Conservation (phyloP, 352 stramenopile genomes). For the Phytopythium boreale region DNA sequence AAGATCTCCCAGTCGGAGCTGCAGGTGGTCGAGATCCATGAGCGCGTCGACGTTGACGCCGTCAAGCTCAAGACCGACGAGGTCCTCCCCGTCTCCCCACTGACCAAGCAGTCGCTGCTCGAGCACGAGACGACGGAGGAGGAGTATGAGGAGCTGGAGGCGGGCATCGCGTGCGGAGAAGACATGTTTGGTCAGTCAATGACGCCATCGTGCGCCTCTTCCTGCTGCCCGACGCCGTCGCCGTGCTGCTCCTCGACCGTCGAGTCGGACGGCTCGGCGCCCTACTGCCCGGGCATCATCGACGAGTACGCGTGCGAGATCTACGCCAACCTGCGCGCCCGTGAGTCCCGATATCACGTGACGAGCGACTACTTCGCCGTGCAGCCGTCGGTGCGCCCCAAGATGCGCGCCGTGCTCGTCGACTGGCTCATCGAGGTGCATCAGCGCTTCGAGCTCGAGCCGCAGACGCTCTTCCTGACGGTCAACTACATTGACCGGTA, state of each 20-base stretch:
- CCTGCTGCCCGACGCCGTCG: neutral
- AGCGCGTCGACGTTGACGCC: conserved; percentile 13
- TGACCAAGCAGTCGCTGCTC: neutral
- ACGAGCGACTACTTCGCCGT: conserved; percentile 46
- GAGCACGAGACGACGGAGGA: neutral
- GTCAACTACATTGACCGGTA: conserved; percentile 99
- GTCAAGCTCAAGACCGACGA: conserved; percentile 7
- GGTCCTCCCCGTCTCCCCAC: neutral
- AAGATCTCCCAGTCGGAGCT: conserved; percentile 3
- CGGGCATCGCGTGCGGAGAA: conserved; percentile 6
- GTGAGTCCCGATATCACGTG: conserved; percentile 45
- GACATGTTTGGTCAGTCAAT: conserved; percentile 23
- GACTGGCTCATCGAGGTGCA: conserved; percentile 95
- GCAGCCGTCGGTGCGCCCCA: conserved; percentile 44
- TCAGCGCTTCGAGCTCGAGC: conserved; percentile 96
- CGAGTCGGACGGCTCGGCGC: conserved; percentile 1
- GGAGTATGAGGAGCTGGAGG: conserved; percentile 7
- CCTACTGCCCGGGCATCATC: conserved; percentile 35
- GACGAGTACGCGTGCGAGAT: conserved; percentile 57
- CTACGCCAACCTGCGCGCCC: conserved; percentile 41
- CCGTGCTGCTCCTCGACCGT: neutral
- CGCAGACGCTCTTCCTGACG: conserved; percentile 97
- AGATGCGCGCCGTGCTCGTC: conserved; percentile 71
- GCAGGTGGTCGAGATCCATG: conserved; percentile 8
- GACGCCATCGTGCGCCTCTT: neutral